Base-by-base conservation (phyloP, 164 flowering plant species). In the Paratinospora sagittata region DNA sequence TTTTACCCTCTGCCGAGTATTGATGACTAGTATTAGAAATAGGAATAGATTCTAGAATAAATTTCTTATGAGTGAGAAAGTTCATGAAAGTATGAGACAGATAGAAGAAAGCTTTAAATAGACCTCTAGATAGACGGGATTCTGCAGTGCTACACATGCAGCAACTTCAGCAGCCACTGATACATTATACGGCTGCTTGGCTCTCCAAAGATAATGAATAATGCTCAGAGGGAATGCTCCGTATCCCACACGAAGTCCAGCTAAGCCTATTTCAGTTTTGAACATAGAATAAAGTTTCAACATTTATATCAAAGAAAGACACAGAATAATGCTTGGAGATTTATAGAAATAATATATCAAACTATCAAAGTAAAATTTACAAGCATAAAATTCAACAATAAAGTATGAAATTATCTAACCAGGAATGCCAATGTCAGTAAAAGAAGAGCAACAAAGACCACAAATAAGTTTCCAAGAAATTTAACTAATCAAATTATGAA, bases 121-220 rank as follows among this genome's bases (percentile, higher is more conserved):
- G 39, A 91, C 99, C 92, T 96, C 96, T 47, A 96, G 81, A 79
- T 93, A 96, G 39, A 70, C 47, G 0, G 98, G 92, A 76, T 96
- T 96, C 78, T 86, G 82, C 83, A 96, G 76, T 66, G 99, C 99
- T 66, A 96, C 94, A 74, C 98, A 93, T 16, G 99, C 99, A 75
- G 97, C 74, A 74, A 93, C 80, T 84, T 96, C 99, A 75, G 97
- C 99, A 78, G 99, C 96, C 74, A 96, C 98, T 76, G 98, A 93
- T 21, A 93, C 99, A 80, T 91, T 93, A 78, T 93, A 96, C 9
- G 99, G 99, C 80, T 96, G 99, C 78, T 96, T 96, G 65, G 99
- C 99, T 79, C 99, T 84, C 98, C 98, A 90, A 16, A 93, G 86
- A 74, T 86, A 96, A 75, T 93, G 91, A 57, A 93, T 89, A 41